phyloP scores from a whole-genome alignment of 2,329 filamentous ascomycete species.

The Macrophomina pseudophaseolina region DNA sequence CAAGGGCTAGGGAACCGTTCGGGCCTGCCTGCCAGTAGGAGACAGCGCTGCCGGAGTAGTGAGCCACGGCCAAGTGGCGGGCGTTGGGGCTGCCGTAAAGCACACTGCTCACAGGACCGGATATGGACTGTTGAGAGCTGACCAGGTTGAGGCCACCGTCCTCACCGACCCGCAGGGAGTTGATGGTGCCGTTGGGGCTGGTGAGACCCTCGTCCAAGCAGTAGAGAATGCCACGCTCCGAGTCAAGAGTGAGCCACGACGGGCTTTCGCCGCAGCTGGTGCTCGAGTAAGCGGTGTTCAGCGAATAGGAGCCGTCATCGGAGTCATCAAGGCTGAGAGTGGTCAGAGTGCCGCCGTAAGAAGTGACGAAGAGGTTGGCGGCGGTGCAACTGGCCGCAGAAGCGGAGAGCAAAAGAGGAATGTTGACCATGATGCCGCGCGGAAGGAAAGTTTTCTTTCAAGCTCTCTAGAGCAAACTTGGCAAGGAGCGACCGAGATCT shows the following conservation, averaged over 20 bases:
- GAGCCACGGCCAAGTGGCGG: slow-evolving; percentile 47
- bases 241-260: slow-evolving; percentile 66
- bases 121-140: slow-evolving; percentile 41
- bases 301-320: slow-evolving; percentile 50
- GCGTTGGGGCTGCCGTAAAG: slow-evolving; percentile 47
- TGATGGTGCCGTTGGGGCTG: slow-evolving; percentile 56
- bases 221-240: slow-evolving; percentile 57
- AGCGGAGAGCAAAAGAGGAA: slow-evolving; percentile 12
- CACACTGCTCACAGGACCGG: slow-evolving; percentile 48
- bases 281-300: slow-evolving; percentile 39
- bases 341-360: slow-evolving; percentile 53
- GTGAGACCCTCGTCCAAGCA: slow-evolving; percentile 65
- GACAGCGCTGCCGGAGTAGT: slow-evolving; percentile 48
- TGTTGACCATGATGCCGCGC: slow-evolving; percentile 17
- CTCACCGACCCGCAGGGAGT: slow-evolving; percentile 34
- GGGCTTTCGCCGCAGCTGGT: slow-evolving; percentile 52
- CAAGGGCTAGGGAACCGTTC: slow-evolving; percentile 26
- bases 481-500: not conserved
- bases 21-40: slow-evolving; percentile 37
- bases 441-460: not conserved
- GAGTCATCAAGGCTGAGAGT: slow-evolving; percentile 42
- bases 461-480: not conserved
- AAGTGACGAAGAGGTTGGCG: slow-evolving; percentile 48
- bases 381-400: slow-evolving; percentile 5
- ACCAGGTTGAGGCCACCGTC: slow-evolving; percentile 47